These are phyloP conservation scores for Carex kokanica DNA, from an alignment of 176 grass and related monocot species.

Conservation along the genomic window DNA sequence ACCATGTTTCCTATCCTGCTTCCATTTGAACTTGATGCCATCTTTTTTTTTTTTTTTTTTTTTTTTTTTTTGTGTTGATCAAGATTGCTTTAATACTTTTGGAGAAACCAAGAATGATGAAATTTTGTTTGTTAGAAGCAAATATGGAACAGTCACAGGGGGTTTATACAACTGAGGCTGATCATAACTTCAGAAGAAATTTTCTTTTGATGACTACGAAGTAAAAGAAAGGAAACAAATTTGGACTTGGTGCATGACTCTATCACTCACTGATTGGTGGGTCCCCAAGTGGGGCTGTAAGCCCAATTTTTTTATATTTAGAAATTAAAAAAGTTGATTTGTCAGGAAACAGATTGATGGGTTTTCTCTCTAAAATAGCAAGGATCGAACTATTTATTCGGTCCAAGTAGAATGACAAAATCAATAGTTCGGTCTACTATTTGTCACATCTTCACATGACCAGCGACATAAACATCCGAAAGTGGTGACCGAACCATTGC, in stretches of 20 bases:
- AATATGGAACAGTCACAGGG: not conserved
- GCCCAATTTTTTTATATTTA: too few relatives aligned
- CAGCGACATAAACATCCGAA: too few relatives aligned
- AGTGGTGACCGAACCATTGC: too few relatives aligned
- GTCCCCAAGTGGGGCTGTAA: not conserved
- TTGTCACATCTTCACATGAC: too few relatives aligned
- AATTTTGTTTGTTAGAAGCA: not conserved
- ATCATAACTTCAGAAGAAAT: not conserved
- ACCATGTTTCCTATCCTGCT: conserved; percentile 29
- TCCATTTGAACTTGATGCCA: not conserved
- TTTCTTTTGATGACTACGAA: not conserved
- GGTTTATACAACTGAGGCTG: not conserved
- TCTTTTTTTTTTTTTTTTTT: not conserved
- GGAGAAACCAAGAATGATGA: not conserved
- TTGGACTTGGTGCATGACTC: not conserved
- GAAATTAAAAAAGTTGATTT: too few relatives aligned
- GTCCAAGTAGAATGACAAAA: too few relatives aligned
- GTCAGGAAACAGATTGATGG: too few relatives aligned
- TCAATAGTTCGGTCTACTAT: too few relatives aligned
- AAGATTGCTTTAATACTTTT: not conserved
- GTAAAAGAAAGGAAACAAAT: not conserved
- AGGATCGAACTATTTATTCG: too few relatives aligned
- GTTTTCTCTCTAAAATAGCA: too few relatives aligned
- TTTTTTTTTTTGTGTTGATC: too few relatives aligned
- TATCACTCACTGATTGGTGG: not conserved